These are phyloP conservation scores for Bruguiera gymnorhiza DNA, from an alignment of 345 rosid genomes.

Conservation along the genomic window DNA sequence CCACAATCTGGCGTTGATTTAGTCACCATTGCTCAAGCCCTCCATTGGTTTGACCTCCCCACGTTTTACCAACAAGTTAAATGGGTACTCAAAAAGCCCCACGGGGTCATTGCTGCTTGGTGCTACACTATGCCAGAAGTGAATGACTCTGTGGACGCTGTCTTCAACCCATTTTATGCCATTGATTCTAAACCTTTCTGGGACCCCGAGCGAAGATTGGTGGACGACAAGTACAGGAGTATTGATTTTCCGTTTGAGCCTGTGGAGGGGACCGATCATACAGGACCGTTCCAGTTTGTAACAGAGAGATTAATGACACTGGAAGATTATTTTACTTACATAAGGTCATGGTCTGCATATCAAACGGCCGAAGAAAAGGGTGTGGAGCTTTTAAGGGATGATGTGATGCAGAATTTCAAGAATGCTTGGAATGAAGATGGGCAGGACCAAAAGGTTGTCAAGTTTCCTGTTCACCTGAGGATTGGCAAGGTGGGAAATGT, in stretches of 20 bases:
- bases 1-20: slow-evolving; percentile 48
- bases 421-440: slow-evolving; percentile 57
- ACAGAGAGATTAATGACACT: slow-evolving; percentile 53
- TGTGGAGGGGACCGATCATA: slow-evolving; percentile 39
- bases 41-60: slow-evolving; percentile 72
- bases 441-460: slow-evolving; percentile 33
- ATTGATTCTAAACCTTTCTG: slow-evolving; percentile 44
- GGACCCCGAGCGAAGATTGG: slow-evolving; percentile 55
- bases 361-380: slow-evolving; percentile 66
- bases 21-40: slow-evolving; percentile 72
- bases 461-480: slow-evolving; percentile 57
- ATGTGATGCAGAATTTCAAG: slow-evolving; percentile 37
- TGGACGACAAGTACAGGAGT: slow-evolving; percentile 49
- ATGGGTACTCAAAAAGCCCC: slow-evolving; percentile 64
- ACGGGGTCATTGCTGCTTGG: slow-evolving; percentile 78
- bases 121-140: slow-evolving; percentile 74
- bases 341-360: slow-evolving; percentile 67
- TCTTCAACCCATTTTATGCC: slow-evolving; percentile 45
- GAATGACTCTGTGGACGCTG: slow-evolving; percentile 44
- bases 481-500: slow-evolving; percentile 53
- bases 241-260: slow-evolving; percentile 74
- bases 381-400: slow-evolving; percentile 51
- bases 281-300: slow-evolving; percentile 56
- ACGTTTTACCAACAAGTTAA: slow-evolving; percentile 55
- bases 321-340: slow-evolving; percentile 49